These are phyloP conservation scores for Deinandra increscens DNA, from an alignment of 129 eudicot genomes.

Conservation along the genomic window DNA sequence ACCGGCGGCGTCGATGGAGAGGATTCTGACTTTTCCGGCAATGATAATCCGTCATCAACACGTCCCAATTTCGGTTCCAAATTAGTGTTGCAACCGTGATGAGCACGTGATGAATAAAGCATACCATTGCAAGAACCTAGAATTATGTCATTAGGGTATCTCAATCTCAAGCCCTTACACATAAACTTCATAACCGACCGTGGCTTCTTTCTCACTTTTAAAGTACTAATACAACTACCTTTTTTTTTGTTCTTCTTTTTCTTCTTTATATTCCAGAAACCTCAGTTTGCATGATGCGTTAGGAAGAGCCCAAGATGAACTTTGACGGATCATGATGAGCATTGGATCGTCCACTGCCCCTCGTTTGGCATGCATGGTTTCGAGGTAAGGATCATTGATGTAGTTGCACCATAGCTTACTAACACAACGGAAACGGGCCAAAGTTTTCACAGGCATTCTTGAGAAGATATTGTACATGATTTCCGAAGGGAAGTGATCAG, in stretches of 20 bases:
- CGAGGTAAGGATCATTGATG: background rate
- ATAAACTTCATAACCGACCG: background rate
- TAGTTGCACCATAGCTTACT: background rate
- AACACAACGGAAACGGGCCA: background rate
- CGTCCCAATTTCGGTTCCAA: too few relatives aligned
- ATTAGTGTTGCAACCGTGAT: background rate
- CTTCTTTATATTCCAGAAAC: background rate
- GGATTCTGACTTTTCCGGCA: conserved; percentile 56
- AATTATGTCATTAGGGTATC: background rate
- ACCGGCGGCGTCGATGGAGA: conserved; percentile 70
- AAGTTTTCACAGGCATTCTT: conserved; percentile 13
- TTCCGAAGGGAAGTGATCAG: background rate
- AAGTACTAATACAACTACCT: too few relatives aligned
- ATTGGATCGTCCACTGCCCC: background rate
- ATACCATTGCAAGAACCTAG: conserved; percentile 14
- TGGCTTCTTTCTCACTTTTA: background rate
- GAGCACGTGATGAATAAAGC: too few relatives aligned
- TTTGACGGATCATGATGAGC: background rate
- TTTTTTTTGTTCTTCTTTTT: too few relatives aligned
- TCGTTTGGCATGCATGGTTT: background rate
- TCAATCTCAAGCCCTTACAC: too few relatives aligned
- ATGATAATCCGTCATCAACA: too few relatives aligned
- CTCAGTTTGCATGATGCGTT: background rate
- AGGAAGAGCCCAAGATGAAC: background rate
- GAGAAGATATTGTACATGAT: background rate